Conservation (phyloP, 306 rosid species). For the Abrus pulchellus region DNA sequence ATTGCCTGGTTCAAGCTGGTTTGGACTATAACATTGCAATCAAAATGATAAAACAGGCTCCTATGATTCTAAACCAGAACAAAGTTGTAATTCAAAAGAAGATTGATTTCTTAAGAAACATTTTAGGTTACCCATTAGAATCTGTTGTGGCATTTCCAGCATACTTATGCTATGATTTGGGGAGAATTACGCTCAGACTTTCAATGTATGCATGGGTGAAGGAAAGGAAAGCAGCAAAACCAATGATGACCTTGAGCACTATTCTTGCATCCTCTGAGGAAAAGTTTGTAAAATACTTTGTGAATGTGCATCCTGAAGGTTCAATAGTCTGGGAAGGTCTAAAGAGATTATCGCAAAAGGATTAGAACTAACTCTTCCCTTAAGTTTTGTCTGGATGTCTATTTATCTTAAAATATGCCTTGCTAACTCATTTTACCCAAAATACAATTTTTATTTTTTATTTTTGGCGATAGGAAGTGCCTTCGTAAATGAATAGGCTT, state of each 20-base stretch:
- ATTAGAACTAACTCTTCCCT: constrained; percentile 30
- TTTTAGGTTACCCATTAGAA: constrained; percentile 73
- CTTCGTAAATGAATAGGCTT: neutral
- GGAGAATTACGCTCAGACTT: constrained; percentile 62
- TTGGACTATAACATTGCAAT: constrained; percentile 67
- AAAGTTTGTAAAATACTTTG: constrained; percentile 68
- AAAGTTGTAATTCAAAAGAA: constrained; percentile 66
- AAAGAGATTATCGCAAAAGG: constrained; percentile 46
- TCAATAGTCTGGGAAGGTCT: constrained; percentile 66
- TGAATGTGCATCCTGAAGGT: constrained; percentile 78
- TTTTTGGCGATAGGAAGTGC: neutral
- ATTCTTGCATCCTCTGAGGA: constrained; percentile 66
- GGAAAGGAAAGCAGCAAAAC: constrained; percentile 65
- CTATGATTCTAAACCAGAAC: constrained; percentile 68
- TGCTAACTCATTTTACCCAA: neutral
- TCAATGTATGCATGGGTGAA: constrained; percentile 77
- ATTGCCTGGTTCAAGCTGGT: constrained; percentile 84
- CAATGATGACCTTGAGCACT: constrained; percentile 65
- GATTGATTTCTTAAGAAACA: constrained; percentile 61
- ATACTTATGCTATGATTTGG: constrained; percentile 69
- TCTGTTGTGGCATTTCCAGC: constrained; percentile 65
- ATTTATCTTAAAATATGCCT: neutral
- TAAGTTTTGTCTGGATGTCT: neutral
- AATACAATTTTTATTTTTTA: neutral
- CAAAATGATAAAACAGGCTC: constrained; percentile 65